Evolutionary conservation across 345 rosid species (phyloP), one percentile per base, ranked within the genome.

Genomic region (Ceriops decandra): DNA sequence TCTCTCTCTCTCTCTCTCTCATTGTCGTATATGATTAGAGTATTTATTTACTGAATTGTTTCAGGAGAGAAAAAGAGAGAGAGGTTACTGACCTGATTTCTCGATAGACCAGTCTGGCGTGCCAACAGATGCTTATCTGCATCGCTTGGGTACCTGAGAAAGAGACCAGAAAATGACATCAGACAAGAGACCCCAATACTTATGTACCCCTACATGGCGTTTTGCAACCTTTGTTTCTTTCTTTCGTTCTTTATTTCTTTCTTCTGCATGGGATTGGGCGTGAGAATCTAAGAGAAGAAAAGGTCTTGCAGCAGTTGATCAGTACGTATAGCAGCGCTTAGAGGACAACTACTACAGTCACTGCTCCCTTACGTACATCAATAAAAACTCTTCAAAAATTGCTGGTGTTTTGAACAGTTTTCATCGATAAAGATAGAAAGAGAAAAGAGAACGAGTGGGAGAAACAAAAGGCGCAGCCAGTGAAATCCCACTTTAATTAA

Each of bases 131-230:
- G 99, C 82, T 95, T 95, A 91, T 95, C 99, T 63, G 96, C 97
- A 81, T 95, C 99, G 79, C 97, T 91, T 84, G 99, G 99, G 71
- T 95, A 95, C 97, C 99, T 95, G 99, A 88, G 88, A 88, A 82
- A 81, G 76, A 81, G 86, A 88, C 84, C 86, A 88, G 89, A 88
- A 86, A 88, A 83, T 77, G 97, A 87, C 92, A 79, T 85, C 80
- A 85, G 84, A 79, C 67, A 76, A 82, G 82, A 68, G 63, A 60
- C 47, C 54, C 5, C 57, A 11, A n/a, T n/a, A 33, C 52, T 67
- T 31, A 60, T 67, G 61, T 17, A 53, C 28, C 68, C 64, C 26
- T 66, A 60, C 27, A 61, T 49, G 31, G 56, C 62, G 31, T 74
- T 68, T 42, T 42, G 49, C 24, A 53, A 38, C 64, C 66, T 74